A percentile compares a stretch with the other conserved stretches of the same genome.
These are phyloP conservation scores for Ustilaginoidea virens DNA, from an alignment of 2,329 filamentous ascomycete genomes.

Conservation along the genomic window DNA sequence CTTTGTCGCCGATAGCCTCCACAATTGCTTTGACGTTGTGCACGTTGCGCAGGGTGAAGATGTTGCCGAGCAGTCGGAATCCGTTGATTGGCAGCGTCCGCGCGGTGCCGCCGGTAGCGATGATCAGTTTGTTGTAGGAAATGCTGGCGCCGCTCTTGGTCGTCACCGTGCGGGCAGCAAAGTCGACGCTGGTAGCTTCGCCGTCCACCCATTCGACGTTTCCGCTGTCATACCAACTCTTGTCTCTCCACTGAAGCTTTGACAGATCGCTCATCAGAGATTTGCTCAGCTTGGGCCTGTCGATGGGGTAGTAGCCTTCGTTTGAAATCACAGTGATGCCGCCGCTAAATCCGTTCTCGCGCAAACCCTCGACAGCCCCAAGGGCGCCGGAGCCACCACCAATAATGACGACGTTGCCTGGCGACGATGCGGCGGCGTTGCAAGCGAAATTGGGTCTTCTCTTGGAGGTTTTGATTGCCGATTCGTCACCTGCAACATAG, in stretches of 20 bases:
- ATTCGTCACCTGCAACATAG: slow-evolving; percentile 70
- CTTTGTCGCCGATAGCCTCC: slow-evolving; percentile 61
- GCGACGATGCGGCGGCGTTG: slow-evolving; percentile 25
- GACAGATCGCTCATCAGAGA: slow-evolving; percentile 67
- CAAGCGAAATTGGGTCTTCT: slow-evolving; percentile 63
- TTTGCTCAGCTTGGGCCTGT: slow-evolving; percentile 92
- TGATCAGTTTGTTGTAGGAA: slow-evolving; percentile 73
- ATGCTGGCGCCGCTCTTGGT: slow-evolving; percentile 59
- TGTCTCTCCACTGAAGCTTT: slow-evolving; percentile 64
- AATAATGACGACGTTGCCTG: slow-evolving; percentile 58
- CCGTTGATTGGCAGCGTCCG: slow-evolving; percentile 64
- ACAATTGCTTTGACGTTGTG: slow-evolving; percentile 66
- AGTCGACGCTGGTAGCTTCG: slow-evolving; percentile 62
- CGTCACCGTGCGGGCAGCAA: slow-evolving; percentile 54
- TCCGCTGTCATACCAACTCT: slow-evolving; percentile 58
- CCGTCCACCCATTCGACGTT: slow-evolving; percentile 42
- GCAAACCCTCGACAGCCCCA: slow-evolving; percentile 67
- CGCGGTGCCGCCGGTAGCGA: slow-evolving; percentile 75
- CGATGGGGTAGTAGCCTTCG: slow-evolving; percentile 77
- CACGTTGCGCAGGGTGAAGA: slow-evolving; percentile 72
- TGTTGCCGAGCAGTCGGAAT: slow-evolving; percentile 73
- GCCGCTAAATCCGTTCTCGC: slow-evolving; percentile 66
- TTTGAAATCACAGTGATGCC: slow-evolving; percentile 68
- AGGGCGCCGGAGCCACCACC: slow-evolving; percentile 77
- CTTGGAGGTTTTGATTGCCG: slow-evolving; percentile 59